Base-by-base conservation (phyloP, 352 stramenopile species). In the Lagenidium sp. region DNA sequence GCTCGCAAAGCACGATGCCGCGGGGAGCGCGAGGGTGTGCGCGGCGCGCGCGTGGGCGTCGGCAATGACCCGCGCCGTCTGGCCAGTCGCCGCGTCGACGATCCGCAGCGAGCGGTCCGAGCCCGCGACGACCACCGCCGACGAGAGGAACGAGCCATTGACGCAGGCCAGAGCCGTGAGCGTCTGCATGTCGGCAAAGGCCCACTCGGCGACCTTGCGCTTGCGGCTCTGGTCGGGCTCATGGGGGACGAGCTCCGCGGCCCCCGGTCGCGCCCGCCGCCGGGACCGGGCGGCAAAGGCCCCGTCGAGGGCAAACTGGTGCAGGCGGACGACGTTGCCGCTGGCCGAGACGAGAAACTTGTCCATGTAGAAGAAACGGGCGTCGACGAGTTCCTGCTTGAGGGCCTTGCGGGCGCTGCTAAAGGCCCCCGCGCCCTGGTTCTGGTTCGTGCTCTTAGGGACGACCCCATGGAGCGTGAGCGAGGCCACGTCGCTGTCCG, bases 321-420 rank as follows among this genome's bases (percentile, higher is more conserved):
- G 68, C 30, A 94, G 44, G 20, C 73, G 71, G 19, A 83, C 42
- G 23, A 61, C 37, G 40, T 82, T 88, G 4, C 75, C 80, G 26
- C 58, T 77, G 18, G 74, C 72, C 10, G 77, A 80, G 6, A 90
- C 43, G 21, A 93, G 47, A 40, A 94, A 94, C 52, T 86, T 87
- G 59, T 94, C 82, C 75, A 93, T 84, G 55, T 91, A 93, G 46
- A 90, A 94, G 43, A 94, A 94, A 20, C 56, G 49, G 15, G 73
- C 68, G 47, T 87, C 70, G 15, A 79, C 53, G 18, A 93, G 54
- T n/a, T 84, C 70, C 24, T 74, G 66, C 40, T 60, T 56, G 15
- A 60, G 50, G 3, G 42, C 45, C 41, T 75, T 84, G 50, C 82
- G 82, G 19, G 66, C 54, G 31, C 55, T 81, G 39, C 57, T 55